phyloP scores from a whole-genome alignment of 1,139 yeast species.

The Kodamaea sp. region DNA sequence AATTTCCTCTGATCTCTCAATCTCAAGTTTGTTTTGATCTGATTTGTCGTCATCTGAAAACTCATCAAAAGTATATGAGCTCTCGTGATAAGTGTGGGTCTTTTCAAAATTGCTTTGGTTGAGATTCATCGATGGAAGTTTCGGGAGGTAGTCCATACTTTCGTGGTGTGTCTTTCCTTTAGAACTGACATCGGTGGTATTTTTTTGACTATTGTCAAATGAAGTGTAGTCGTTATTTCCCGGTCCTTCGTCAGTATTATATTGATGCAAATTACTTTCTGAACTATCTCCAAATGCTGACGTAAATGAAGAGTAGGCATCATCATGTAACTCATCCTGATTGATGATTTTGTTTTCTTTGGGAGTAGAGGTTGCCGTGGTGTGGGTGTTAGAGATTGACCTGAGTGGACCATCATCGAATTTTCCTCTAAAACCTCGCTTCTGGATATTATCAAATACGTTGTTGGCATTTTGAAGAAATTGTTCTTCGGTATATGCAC shows the following conservation, averaged over 20 bases:
- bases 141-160: slow-evolving; percentile 8
- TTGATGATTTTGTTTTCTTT: slow-evolving; percentile 25
- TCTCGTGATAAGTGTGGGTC: slow-evolving; percentile 16
- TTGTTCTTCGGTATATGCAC: slow-evolving; percentile 37
- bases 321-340: slow-evolving; percentile 17
- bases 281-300: slow-evolving; percentile 34
- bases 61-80: slow-evolving; percentile 35
- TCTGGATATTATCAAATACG: slow-evolving; percentile 41
- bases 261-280: slow-evolving; percentile 18
- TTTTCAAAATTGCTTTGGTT: neutral
- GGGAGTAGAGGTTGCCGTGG: slow-evolving; percentile 45
- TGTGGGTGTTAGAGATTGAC: slow-evolving; percentile 16
- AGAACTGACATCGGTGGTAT: neutral
- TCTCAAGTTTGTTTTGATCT: neutral
- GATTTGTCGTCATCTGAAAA: slow-evolving; percentile 11
- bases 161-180: neutral
- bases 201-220: slow-evolving; percentile 14
- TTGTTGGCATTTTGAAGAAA: slow-evolving; percentile 42
- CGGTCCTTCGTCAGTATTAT: slow-evolving; percentile 11
- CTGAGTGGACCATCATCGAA: slow-evolving; percentile 4
- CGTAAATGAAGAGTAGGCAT: slow-evolving; percentile 39
- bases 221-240: slow-evolving; percentile 30
- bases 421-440: slow-evolving; percentile 25
- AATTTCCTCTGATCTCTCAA: neutral
- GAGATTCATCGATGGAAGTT: slow-evolving; percentile 5